Evolutionary conservation across 1,284 basidiomycete species (phyloP).

Genomic region (Cystobasidiaceae sp.): DNA sequence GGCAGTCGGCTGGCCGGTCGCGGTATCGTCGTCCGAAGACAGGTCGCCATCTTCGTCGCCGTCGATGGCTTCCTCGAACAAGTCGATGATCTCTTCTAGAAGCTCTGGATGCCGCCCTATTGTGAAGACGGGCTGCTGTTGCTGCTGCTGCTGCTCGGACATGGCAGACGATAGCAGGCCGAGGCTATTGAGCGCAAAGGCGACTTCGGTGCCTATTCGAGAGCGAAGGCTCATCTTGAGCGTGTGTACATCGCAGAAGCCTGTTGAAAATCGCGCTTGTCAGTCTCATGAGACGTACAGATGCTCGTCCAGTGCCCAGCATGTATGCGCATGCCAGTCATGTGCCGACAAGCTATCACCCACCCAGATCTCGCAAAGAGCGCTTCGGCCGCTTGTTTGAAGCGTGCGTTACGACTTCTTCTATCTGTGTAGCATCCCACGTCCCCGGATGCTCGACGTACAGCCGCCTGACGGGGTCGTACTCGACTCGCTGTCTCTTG

Average conservation of each 20-base stretch:
- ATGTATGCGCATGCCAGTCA: neutral
- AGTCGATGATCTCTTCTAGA: conserved; percentile 77
- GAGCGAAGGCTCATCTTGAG: conserved; percentile 85
- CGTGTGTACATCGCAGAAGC: conserved; percentile 78
- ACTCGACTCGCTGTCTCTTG: conserved; percentile 79
- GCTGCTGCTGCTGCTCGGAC: too few relatives aligned
- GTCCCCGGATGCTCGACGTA: conserved; percentile 70
- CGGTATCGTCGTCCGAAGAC: conserved; percentile 15
- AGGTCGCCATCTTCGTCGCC: conserved; percentile 52
- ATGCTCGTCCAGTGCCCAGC: neutral
- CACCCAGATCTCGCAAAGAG: conserved; percentile 68
- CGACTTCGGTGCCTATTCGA: conserved; percentile 72
- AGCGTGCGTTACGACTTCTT: conserved; percentile 57
- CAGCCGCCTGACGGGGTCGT: conserved; percentile 72
- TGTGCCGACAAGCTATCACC: neutral
- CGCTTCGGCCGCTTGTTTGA: conserved; percentile 57
- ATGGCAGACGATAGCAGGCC: conserved; percentile 63
- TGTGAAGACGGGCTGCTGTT: conserved; percentile 53
- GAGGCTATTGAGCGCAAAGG: conserved; percentile 83
- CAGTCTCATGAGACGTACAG: neutral
- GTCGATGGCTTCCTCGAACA: conserved; percentile 78
- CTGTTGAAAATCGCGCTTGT: conserved; percentile 29
- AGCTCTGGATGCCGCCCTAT: conserved; percentile 73
- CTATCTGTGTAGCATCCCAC: conserved; percentile 68
- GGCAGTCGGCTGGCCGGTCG: conserved; percentile 2